Evolutionary conservation across 768 basidiomycete genomes (phyloP).

Genomic region (Harrya chromipes): DNA sequence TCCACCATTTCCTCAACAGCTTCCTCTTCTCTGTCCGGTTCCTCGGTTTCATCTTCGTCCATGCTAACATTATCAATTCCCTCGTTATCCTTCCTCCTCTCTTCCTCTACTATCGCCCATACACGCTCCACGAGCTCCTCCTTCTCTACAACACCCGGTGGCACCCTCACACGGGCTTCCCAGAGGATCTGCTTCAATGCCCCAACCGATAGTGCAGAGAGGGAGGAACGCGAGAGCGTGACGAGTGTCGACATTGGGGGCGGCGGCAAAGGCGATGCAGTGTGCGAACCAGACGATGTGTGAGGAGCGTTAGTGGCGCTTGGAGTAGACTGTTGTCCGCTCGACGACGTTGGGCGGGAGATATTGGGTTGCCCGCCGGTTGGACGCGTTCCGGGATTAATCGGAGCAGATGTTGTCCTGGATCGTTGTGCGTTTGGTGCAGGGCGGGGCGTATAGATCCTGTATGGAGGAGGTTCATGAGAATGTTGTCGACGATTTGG

Average conservation of each 20-base stretch:
- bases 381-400: conserved; percentile 10
- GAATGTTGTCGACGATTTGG: conserved; percentile 39
- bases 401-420: conserved; percentile 23
- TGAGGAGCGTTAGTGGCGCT: conserved; percentile 5
- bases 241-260: conserved; percentile 66
- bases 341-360: conserved; percentile 19
- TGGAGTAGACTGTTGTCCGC: conserved; percentile 12
- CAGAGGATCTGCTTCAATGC: conserved; percentile 78
- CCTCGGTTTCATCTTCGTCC: conserved; percentile 31
- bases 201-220: conserved; percentile 63
- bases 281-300: conserved; percentile 22
- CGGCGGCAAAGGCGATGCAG: conserved; percentile 37
- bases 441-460: conserved; percentile 16
- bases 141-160: conserved; percentile 70
- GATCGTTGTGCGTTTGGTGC: conserved; percentile 12
- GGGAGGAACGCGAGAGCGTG: conserved; percentile 50
- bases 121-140: conserved; percentile 77
- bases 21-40: conserved; percentile 18
- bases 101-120: conserved; percentile 56
- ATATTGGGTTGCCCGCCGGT: not conserved
- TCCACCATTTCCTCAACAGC: conserved; percentile 12
- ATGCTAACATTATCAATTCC: conserved; percentile 22
- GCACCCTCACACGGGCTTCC: conserved; percentile 69
- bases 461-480: conserved; percentile 10
- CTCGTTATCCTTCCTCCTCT: conserved; percentile 51